phyloP scores from a whole-genome alignment of 2,329 filamentous ascomycete species.

The Lasiodiplodia hormozganensis region DNA sequence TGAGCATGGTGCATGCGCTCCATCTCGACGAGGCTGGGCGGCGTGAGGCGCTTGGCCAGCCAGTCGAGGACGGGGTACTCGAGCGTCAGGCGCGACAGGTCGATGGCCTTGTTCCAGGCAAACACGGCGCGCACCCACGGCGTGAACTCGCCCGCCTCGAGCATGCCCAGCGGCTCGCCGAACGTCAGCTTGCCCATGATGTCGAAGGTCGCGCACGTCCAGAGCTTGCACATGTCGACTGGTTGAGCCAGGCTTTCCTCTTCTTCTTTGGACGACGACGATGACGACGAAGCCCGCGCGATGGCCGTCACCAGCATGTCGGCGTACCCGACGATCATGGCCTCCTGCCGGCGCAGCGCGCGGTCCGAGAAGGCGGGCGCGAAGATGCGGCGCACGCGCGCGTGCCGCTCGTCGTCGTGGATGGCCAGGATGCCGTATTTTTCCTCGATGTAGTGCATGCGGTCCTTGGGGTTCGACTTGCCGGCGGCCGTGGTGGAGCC shows the following conservation, averaged over 20 bases:
- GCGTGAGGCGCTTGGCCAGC: neutral
- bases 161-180: constrained; percentile 41
- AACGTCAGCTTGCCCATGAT: constrained; percentile 45
- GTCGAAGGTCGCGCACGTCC: constrained; percentile 39
- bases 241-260: neutral
- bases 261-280: neutral
- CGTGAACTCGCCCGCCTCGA: constrained; percentile 38
- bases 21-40: neutral
- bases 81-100: neutral
- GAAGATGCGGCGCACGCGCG: constrained; percentile 30
- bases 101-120: constrained; percentile 32
- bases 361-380: constrained; percentile 43
- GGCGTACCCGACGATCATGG: constrained; percentile 42
- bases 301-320: constrained; percentile 36
- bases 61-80: neutral
- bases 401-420: constrained; percentile 32
- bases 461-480: constrained; percentile 13
- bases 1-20: neutral
- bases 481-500: neutral
- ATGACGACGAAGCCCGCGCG: neutral
- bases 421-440: constrained; percentile 43
- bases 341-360: constrained; percentile 40
- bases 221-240: constrained; percentile 9
- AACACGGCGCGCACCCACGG: constrained; percentile 44
- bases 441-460: constrained; percentile 41